Evolutionary conservation across 768 basidiomycete genomes (phyloP), one percentile per base, ranked within the genome.

Genomic region (Sistotremastrum niveocremeum): DNA sequence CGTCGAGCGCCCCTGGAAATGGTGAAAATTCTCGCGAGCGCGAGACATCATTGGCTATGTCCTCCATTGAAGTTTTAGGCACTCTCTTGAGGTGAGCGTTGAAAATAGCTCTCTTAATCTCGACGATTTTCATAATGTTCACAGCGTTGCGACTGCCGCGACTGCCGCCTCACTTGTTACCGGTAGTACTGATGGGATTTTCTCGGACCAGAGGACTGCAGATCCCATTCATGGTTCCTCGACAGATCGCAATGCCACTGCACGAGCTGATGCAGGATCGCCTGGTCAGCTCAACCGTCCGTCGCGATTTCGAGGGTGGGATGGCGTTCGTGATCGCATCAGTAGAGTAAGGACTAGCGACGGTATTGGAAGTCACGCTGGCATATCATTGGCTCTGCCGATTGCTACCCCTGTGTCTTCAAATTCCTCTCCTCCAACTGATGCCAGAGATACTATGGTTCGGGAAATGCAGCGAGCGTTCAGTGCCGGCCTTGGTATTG

Each of bases 61-160:
- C 42, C 12, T 85, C 84, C 57, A 82, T 87, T 39, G 84, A 87
- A 54, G 82, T 88, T 7, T 64, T 88, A 31, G 85, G 84, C 28
- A 86, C 84, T n/a, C 60, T 88, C 10, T 66, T 88, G 33, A 87
- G 84, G 84, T 84, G 55, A 41, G 72, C 63, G 3, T 9, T 28
- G 9, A 20, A 20, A 20, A 20, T 20, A 20, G 20, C 20, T 20
- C 20, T 20, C 20, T 20, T 20, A 20, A 20, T 20, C 20, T 20
- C 20, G 20, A 20, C 20, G 20, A 20, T 20, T 20, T 20, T 20
- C 20, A 20, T 20, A 41, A 44, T n/a, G 4, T 11, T 12, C 57
- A 42, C 51, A 84, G 87, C 54, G 87, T 89, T 33, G 87, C 87
- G 3, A 85, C 87, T n/a, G 84, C 87, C 7, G 87, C 87, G n/a